These are phyloP conservation scores for Ophiostoma angusticollis DNA, from an alignment of 2,329 filamentous ascomycete species.

Conservation along the genomic window DNA sequence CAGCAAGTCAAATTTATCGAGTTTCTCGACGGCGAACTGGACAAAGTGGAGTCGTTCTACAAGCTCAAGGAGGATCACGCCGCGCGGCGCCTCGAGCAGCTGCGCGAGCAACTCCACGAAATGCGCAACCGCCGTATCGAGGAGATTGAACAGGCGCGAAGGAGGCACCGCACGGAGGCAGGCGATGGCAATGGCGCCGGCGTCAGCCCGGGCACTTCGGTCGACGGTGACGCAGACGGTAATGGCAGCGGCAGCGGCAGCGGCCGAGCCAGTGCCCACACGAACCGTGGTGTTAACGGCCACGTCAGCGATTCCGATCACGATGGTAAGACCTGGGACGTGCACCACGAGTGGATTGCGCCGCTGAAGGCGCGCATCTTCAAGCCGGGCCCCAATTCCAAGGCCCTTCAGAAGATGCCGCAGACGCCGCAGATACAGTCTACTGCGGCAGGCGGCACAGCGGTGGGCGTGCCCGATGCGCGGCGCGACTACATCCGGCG, in stretches of 20 bases:
- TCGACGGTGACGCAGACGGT: background rate
- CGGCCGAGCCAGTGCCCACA: no score
- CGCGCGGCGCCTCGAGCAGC: conserved; percentile 51
- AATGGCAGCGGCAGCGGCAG: background rate
- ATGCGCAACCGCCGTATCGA: conserved; percentile 76
- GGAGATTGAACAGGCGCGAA: conserved; percentile 47
- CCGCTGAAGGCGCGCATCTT: conserved; percentile 43
- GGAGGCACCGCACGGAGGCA: conserved; percentile 16
- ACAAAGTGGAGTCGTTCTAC: conserved; percentile 91
- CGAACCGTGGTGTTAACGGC: conserved; percentile 6
- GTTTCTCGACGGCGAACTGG: conserved; percentile 71
- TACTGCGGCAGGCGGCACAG: conserved; percentile 7
- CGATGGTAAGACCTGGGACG: conserved; percentile 13
- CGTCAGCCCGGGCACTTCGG: conserved; percentile 15
- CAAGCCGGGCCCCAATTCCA: conserved; percentile 46
- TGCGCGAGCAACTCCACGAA: conserved; percentile 79
- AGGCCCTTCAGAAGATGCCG: conserved; percentile 42
- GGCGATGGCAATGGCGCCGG: background rate
- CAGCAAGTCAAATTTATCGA: conserved; percentile 74
- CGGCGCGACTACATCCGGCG: conserved; percentile 37
- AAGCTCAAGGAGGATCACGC: conserved; percentile 78
- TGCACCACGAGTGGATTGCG: conserved; percentile 30
- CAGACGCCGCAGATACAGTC: conserved; percentile 32
- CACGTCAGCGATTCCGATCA: conserved; percentile 16
- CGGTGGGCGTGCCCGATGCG: conserved; percentile 17